phyloP scores from a whole-genome alignment of 2,329 filamentous ascomycete genomes.

The Neofusicoccum cordaticola region DNA sequence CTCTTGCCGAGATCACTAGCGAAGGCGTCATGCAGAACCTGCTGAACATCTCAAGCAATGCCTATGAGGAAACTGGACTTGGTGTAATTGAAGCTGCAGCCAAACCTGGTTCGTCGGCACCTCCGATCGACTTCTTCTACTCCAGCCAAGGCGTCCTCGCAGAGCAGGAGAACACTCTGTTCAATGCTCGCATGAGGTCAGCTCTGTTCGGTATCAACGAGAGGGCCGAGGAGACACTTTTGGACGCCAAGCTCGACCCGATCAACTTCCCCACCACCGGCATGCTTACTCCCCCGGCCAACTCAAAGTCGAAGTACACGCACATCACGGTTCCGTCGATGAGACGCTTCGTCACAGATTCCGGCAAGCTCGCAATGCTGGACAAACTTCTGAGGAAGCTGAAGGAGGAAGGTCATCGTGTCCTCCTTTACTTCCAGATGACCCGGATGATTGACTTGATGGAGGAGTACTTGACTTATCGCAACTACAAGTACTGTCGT shows the following conservation, averaged over 20 bases:
- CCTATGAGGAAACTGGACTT: slow-evolving; percentile 69
- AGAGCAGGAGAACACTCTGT: slow-evolving; percentile 72
- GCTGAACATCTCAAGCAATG: slow-evolving; percentile 70
- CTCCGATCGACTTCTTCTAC: slow-evolving; percentile 78
- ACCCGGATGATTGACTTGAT: slow-evolving; percentile 99
- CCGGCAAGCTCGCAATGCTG: slow-evolving; percentile 88
- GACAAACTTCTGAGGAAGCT: slow-evolving; percentile 84
- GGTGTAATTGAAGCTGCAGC: slow-evolving; percentile 77
- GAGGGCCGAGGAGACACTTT: slow-evolving; percentile 67
- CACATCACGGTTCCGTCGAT: slow-evolving; percentile 93
- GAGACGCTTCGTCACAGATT: slow-evolving; percentile 96
- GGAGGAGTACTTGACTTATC: slow-evolving; percentile 98
- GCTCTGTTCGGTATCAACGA: slow-evolving; percentile 65
- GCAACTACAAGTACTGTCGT: slow-evolving; percentile 98
- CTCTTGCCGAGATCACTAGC: slow-evolving; percentile 65
- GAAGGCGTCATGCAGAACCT: slow-evolving; percentile 73
- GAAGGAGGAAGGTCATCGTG: slow-evolving; percentile 89
- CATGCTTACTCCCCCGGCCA: slow-evolving; percentile 74
- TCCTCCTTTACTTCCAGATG: slow-evolving; percentile 99
- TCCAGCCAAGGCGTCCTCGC: slow-evolving; percentile 60
- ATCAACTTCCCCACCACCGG: slow-evolving; percentile 61
- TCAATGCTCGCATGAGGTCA: slow-evolving; percentile 74
- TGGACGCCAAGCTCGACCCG: slow-evolving; percentile 69
- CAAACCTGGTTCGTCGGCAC: slow-evolving; percentile 74
- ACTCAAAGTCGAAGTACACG: slow-evolving; percentile 79